Evolutionary conservation across 1,284 basidiomycete genomes (phyloP), one percentile per base, ranked within the genome.

Genomic region (Peniophora sp.): DNA sequence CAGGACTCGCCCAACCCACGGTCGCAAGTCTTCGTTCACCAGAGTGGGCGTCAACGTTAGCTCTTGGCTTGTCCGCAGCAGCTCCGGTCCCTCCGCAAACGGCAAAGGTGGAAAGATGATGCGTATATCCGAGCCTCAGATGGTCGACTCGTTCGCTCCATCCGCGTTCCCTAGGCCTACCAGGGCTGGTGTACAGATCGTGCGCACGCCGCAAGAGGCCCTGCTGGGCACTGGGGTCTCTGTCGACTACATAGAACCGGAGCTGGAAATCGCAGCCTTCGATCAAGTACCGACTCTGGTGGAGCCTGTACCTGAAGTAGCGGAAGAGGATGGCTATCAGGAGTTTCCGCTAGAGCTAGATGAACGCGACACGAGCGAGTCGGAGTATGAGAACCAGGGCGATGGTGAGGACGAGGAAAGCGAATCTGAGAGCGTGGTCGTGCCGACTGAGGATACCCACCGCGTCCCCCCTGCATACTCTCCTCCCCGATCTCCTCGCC

Each of bases 181-280:
- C 64, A 48, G 79, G 79, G 3, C 75, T 10, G 85, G 86, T 35
- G 86, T 86, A 12, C 81, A 71, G 2, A 68, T 90, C 20, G 87
- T 90, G 32, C 72, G 81, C 53, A 89, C 87, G 0, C 85, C 87
- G 2, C 79, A 84, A 54, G 87, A 90, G 49, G 87, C 86, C 27
- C 69, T 89, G 51, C 65, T 62, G 17, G 58, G 58, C 25, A 52
- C 60, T 19, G 53, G 57, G 24, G 55, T 58, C 17, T 32, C 52
- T 3, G 50, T 53, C 14, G 51, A 54, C 3, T 51, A 17, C 35
- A 41, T 41, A 8, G 32, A 34, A 24, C 43, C 43, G n/a, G 24
- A 24, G 43, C 24, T 12, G 43, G 24, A 24, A 3, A 44, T 44
- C 20, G 24, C 2, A 2, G 11, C 24, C 17, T 2, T 24, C 10